Evolutionary conservation across 2,329 filamentous ascomycete species (phyloP), one percentile per base, ranked within the genome.

Genomic region (Epicoccum sorghinum): DNA sequence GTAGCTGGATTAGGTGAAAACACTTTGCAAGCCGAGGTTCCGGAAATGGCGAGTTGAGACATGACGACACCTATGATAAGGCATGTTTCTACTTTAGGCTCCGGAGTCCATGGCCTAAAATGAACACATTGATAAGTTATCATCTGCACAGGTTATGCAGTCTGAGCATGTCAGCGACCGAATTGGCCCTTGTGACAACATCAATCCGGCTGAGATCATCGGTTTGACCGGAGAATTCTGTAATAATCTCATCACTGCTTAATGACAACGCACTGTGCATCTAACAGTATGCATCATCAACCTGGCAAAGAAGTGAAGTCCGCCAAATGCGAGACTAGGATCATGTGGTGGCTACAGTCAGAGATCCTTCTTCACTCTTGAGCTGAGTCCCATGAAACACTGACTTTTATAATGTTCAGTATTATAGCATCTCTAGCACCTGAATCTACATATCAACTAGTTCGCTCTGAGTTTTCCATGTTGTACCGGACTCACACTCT

Each of bases 71-170:
- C 14, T 13, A 10, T 24, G 40, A 29, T 4, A 25, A 46, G 29
- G 33, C 48, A 45, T 40, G 7, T 35, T 40, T 39, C 48, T 52
- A 32, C 48, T 52, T 52, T 52, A 25, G 41, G 47, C 24, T 10
- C 13, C 48, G 48, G 48, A 52, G 48, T 52, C 38, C 32, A 24
- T 10, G 24, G 39, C 47, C 39, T 38, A 51, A 18, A 38, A 14
- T 8, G 23, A 40, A 10, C 7, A 51, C 36, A 39, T 22, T 51
- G 40, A 33, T 40, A 29, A 44, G 39, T 27, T 14, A 38, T 24
- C 13, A 4, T 9, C 6, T 43, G 2, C 25, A 30, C 25, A 30
- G 13, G 18, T 41, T 4, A 41, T 41, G 24, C 3, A 22, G 25
- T 9, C n/a, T 41, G 25, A 30, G 12, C n/a, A 7, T 41, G 18